Base-by-base conservation (phyloP, 371 early-diverging fungal genomes). In the Chytridiales sp. region DNA sequence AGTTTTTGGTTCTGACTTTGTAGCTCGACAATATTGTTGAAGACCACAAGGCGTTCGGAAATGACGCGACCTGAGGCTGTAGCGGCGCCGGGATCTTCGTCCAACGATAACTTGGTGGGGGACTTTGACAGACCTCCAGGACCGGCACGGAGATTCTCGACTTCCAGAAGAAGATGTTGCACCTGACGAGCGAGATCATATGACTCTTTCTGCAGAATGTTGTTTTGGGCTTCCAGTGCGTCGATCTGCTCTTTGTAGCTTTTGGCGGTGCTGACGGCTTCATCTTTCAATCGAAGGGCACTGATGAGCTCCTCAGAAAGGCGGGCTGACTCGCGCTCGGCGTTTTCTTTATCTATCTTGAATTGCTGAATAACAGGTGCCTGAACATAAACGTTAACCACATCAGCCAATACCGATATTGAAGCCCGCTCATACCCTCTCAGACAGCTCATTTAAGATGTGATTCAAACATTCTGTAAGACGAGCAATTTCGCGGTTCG, bases 381-480 rank as follows among this genome's bases (percentile, higher is more conserved):
- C 67, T 67, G 32, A 49, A 22, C 9, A 41, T 11, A 44, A 32
- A 13, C 9, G 26, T 43, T 17, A 32, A 36, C n/a, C n/a, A n/a
- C n/a, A n/a, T 19, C 24, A 46, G 46, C 46, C 8, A 30, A 49
- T 49, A 13, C 13, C 15, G 6, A 9, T 8, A 9, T 49, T 49
- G 8, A 49, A 11, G 27, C 9, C 30, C 15, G 26, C 13, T 26
- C 49, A 11, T 26, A 70, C 63, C 36, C 56, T 44, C 56, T 70
- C 71, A 24, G 22, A 42, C 21, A 69, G n/a, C 19, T 69, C 69
- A 36, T 36, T 55, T 27, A 81, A 63, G 26, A 87, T 81, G 31
- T 77, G 73, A 50, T 80, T 69, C 64, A 87, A 71, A 51, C 74
- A 68, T 49, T 83, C 81, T n/a, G 75, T 75, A 42, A 88, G 60